A percentile compares a stretch with the other conserved stretches of the same genome.
Evolutionary conservation across 2,329 filamentous ascomycete genomes (phyloP).

Genomic region (Trichophyton mentagrophytes): DNA sequence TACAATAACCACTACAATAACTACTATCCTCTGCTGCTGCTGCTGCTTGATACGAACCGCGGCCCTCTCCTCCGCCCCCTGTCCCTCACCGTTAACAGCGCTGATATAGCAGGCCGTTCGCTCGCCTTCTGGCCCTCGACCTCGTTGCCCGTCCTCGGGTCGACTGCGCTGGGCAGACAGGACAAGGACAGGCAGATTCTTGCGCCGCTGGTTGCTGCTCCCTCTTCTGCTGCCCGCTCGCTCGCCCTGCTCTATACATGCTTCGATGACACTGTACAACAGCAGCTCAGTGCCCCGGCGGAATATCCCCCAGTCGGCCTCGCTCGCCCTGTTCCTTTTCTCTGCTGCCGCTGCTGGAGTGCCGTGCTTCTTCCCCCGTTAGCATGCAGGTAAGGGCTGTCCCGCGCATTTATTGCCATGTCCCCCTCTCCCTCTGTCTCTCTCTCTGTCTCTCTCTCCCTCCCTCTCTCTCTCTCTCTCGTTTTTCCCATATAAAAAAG

Average conservation of each 20-base stretch:
- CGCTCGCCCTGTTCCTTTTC: slow-evolving; percentile 17
- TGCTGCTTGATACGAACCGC: no score
- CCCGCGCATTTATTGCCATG: neutral
- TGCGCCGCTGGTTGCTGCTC: neutral
- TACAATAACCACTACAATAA: no score
- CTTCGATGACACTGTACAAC: slow-evolving; percentile 29
- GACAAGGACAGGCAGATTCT: neutral
- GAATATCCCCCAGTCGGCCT: slow-evolving; percentile 20
- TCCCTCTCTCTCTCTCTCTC: no score
- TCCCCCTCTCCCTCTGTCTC: neutral
- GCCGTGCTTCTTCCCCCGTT: slow-evolving; percentile 17
- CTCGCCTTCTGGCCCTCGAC: neutral
- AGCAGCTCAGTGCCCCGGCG: slow-evolving; percentile 20
- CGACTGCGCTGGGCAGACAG: neutral
- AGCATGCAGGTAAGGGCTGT: neutral
- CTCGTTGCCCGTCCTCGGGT: neutral
- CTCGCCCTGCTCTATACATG: slow-evolving; percentile 17
- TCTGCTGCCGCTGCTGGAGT: slow-evolving; percentile 7
- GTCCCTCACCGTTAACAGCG: neutral
- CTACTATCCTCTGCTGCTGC: no score
- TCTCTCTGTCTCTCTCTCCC: no score
- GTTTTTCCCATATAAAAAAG: no score
- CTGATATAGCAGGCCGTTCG: neutral
- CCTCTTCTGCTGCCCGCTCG: neutral
- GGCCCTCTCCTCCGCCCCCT: neutral